phyloP scores from a whole-genome alignment of 1,284 basidiomycete species.

The Chiua sp. region DNA sequence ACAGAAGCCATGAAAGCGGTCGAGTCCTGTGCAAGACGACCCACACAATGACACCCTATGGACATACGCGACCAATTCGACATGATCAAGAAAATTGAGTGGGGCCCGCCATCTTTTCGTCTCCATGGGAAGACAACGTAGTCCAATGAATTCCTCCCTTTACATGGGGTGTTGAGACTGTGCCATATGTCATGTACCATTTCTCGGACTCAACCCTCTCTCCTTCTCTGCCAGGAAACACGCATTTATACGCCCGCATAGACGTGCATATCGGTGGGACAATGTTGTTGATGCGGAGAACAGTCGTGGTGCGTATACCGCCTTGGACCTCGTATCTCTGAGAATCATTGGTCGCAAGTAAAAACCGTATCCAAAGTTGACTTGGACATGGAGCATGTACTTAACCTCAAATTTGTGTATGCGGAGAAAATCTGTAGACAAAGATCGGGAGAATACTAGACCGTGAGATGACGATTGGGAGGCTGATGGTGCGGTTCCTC shows the following conservation, averaged over 20 bases:
- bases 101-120: slow-evolving; percentile 30
- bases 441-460: slow-evolving; percentile 11
- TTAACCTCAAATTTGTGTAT: slow-evolving; percentile 49
- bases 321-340: background rate
- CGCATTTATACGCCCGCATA: slow-evolving; percentile 34
- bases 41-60: slow-evolving; percentile 21
- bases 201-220: no score
- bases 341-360: slow-evolving; percentile 26
- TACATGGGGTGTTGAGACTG: slow-evolving; percentile 28
- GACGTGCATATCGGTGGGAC: slow-evolving; percentile 32
- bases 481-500: background rate
- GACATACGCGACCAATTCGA: slow-evolving; percentile 36
- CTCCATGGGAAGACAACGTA: slow-evolving; percentile 21
- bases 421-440: slow-evolving; percentile 42
- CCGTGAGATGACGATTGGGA: slow-evolving; percentile 14
- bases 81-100: slow-evolving; percentile 29
- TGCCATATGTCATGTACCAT: slow-evolving; percentile 2
- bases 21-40: slow-evolving; percentile 39
- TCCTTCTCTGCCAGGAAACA: slow-evolving; percentile 29
- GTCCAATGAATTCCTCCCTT: slow-evolving; percentile 33
- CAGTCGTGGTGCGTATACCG: slow-evolving; percentile 24
- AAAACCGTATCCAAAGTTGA: slow-evolving; percentile 36
- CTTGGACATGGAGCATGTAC: slow-evolving; percentile 39
- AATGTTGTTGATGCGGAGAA: slow-evolving; percentile 16
- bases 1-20: slow-evolving; percentile 23